These are phyloP conservation scores for Excoecaria cochinchinensis DNA, from an alignment of 345 rosid species.

Conservation along the genomic window DNA sequence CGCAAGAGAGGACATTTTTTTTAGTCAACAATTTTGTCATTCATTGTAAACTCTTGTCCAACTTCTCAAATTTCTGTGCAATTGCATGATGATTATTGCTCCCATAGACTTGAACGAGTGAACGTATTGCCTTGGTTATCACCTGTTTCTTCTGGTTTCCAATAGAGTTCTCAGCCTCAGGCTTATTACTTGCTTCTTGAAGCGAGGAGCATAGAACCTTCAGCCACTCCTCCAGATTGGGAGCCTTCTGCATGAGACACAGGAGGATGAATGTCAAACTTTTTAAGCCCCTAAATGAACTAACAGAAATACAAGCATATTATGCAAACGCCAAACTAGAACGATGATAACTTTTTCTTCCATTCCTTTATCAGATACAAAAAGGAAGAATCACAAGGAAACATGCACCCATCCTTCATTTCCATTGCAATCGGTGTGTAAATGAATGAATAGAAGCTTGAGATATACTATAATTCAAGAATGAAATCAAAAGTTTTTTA, in stretches of 20 bases:
- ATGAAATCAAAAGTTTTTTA: not conserved
- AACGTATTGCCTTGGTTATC: slow-evolving; percentile 59
- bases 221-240: slow-evolving; percentile 86
- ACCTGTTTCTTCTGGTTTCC: slow-evolving; percentile 69
- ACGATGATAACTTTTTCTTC: not conserved
- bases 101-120: slow-evolving; percentile 48
- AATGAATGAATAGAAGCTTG: not conserved
- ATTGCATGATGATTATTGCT: slow-evolving; percentile 30
- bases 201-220: slow-evolving; percentile 57
- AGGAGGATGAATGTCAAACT: slow-evolving; percentile 12
- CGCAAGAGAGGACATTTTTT: no score
- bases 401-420: not conserved
- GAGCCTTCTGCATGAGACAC: slow-evolving; percentile 52
- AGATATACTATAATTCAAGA: not conserved
- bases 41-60: slow-evolving; percentile 30
- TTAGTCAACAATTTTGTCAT: not conserved
- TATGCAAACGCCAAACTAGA: not conserved
- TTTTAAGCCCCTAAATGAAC: not conserved
- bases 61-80: slow-evolving; percentile 45
- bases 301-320: not conserved
- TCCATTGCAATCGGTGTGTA: not conserved
- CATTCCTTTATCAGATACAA: no score
- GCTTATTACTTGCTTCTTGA: slow-evolving; percentile 33
- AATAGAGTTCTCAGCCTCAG: slow-evolving; percentile 32
- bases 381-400: not conserved